Conservation (phyloP, 208 protist genomes). For the Acanthamoeba castellanii region DNA sequence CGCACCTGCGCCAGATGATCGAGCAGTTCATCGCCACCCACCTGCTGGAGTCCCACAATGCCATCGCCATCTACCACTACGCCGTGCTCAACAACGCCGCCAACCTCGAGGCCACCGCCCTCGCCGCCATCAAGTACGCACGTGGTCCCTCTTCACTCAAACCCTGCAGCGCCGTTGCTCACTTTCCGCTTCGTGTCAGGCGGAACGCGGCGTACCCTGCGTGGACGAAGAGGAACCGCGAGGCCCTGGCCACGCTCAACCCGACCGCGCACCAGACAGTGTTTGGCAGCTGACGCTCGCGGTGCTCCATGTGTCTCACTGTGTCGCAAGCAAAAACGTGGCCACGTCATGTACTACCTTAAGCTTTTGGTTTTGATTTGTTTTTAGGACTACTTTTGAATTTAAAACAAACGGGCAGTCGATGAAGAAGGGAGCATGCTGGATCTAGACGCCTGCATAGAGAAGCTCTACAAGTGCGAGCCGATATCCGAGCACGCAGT, state of each 20-base stretch:
- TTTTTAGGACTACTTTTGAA: too few relatives aligned
- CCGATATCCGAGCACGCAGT: constrained; percentile 82
- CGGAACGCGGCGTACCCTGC: neutral
- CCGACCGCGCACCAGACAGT: too few relatives aligned
- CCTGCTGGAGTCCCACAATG: neutral
- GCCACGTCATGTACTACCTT: too few relatives aligned
- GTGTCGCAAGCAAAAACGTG: too few relatives aligned
- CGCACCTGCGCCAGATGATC: neutral
- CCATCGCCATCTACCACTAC: constrained; percentile 5
- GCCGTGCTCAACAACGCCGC: constrained; percentile 35
- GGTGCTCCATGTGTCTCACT: too few relatives aligned
- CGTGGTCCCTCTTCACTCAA: neutral
- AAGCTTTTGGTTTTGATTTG: too few relatives aligned
- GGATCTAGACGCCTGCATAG: constrained; percentile 86
- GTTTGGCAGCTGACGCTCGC: too few relatives aligned
- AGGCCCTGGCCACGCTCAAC: neutral
- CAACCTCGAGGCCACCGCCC: neutral
- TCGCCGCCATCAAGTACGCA: neutral
- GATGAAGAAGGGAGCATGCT: neutral
- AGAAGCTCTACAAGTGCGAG: constrained; percentile 85
- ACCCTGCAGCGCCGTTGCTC: neutral
- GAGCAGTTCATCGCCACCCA: neutral
- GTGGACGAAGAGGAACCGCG: neutral
- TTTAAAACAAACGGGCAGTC: too few relatives aligned
- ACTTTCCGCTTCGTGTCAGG: neutral